A percentile compares a stretch with the other conserved stretches of the same genome.
Conservation (phyloP, 352 stramenopile species). For the Pythium folliculosum region DNA sequence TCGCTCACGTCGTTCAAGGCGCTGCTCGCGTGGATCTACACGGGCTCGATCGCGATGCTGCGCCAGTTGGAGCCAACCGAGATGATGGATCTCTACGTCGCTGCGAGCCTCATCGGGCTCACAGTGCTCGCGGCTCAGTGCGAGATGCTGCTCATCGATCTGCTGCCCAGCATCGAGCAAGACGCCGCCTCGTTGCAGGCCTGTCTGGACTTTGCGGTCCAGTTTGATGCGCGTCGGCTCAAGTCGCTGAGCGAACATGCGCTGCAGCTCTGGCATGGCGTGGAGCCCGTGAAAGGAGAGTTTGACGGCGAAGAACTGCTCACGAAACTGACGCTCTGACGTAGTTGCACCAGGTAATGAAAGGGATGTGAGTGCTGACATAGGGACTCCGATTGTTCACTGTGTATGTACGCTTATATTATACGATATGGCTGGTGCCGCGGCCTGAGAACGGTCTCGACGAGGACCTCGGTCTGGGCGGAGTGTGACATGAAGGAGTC, state of each 20-base stretch:
- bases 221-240: slow-evolving; percentile 58
- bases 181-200: slow-evolving; percentile 51
- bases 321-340: not conserved
- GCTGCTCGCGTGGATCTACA: slow-evolving; percentile 74
- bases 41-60: slow-evolving; percentile 53
- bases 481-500: not conserved
- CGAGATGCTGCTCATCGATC: slow-evolving; percentile 55
- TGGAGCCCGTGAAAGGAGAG: not conserved
- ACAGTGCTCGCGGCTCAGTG: slow-evolving; percentile 57
- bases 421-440: slow-evolving; percentile 2
- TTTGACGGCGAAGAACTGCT: not conserved
- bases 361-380: not conserved
- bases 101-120: slow-evolving; percentile 56
- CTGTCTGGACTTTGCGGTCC: slow-evolving; percentile 64
- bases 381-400: not conserved
- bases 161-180: slow-evolving; percentile 47
- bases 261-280: slow-evolving; percentile 18
- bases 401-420: not conserved
- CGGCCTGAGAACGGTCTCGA: too few relatives aligned
- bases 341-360: not conserved
- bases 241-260: slow-evolving; percentile 42
- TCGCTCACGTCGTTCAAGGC: slow-evolving; percentile 63
- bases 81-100: slow-evolving; percentile 77
- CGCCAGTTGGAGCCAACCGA: slow-evolving; percentile 50
- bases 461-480: not conserved